A percentile compares a stretch with the other conserved stretches of the same genome.
These are phyloP conservation scores for Thalassiosira hispida DNA, from an alignment of 352 stramenopile genomes.

Conservation along the genomic window DNA sequence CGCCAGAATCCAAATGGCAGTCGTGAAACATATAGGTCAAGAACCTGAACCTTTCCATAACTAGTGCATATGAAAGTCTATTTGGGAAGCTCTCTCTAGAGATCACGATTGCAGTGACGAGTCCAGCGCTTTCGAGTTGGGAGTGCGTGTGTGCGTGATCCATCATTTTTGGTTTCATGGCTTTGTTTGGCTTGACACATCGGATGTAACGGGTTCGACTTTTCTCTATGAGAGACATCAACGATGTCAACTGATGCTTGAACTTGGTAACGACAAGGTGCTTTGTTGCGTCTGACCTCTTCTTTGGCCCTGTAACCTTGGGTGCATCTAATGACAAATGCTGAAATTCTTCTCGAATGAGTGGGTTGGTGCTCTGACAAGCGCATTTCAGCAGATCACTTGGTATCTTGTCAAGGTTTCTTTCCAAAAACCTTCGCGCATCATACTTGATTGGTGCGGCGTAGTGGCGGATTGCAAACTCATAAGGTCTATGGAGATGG, in stretches of 20 bases:
- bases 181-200: constrained; percentile 92
- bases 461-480: constrained; percentile 97
- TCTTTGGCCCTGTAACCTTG: constrained; percentile 34
- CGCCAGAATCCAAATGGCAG: constrained; percentile 43
- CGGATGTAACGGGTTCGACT: constrained; percentile 95
- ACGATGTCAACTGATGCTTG: constrained; percentile 89
- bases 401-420: constrained; percentile 94
- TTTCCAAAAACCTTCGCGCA: constrained; percentile 94
- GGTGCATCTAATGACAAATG: constrained; percentile 23
- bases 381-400: constrained; percentile 73
- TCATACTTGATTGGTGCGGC: constrained; percentile 94
- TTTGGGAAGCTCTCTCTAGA: constrained; percentile 80
- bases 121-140: constrained; percentile 78
- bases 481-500: constrained; percentile 86
- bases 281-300: constrained; percentile 58
- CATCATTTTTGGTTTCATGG: constrained; percentile 58
- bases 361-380: constrained; percentile 72
- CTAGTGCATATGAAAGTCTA: constrained; percentile 68
- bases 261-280: constrained; percentile 88
- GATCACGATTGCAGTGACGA: constrained; percentile 80
- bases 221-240: constrained; percentile 92
- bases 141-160: constrained; percentile 66
- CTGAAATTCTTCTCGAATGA: constrained; percentile 66
- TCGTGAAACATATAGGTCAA: constrained; percentile 56
- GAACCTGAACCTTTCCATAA: constrained; percentile 72